Evolutionary conservation across 495 filamentous ascomycete species (phyloP).

Genomic region (Podospora comata): DNA sequence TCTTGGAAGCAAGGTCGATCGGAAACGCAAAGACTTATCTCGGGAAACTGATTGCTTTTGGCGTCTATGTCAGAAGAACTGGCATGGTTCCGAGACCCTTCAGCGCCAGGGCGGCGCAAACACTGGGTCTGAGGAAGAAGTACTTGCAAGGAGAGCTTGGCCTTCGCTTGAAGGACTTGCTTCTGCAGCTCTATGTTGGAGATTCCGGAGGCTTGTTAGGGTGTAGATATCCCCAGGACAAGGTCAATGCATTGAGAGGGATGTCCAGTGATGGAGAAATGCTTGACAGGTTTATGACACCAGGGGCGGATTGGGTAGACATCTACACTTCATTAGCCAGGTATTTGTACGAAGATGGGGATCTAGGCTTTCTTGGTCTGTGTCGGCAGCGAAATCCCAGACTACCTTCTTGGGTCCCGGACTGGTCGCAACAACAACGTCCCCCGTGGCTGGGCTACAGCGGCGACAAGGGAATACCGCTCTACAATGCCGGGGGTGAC

Average conservation of each 20-base stretch:
- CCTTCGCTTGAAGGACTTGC: not conserved
- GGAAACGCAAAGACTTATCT: not conserved
- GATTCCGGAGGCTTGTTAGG: not conserved
- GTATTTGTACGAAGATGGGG: not conserved
- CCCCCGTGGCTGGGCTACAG: not conserved
- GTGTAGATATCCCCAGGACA: conserved; percentile 3
- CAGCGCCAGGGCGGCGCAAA: not conserved
- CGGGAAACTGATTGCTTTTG: not conserved
- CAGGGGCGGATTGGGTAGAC: not conserved
- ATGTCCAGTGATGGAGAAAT: not conserved
- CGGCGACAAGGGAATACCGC: not conserved
- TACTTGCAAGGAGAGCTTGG: not conserved
- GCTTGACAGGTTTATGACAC: conserved; percentile 1
- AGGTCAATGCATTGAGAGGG: conserved; percentile 1
- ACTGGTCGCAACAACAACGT: conserved; percentile 1
- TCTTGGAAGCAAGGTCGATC: not conserved
- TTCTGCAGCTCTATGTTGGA: not conserved
- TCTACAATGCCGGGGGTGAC: not conserved
- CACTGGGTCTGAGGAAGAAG: not conserved
- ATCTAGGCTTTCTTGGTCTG: not conserved
- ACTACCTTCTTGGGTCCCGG: not conserved
- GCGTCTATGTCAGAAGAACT: not conserved
- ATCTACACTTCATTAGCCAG: not conserved
- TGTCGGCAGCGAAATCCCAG: conserved; percentile 1
- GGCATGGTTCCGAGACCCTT: not conserved